Evolutionary conservation across 148 eudicot species (phyloP).

Genomic region (Salicornia ramosissima): DNA sequence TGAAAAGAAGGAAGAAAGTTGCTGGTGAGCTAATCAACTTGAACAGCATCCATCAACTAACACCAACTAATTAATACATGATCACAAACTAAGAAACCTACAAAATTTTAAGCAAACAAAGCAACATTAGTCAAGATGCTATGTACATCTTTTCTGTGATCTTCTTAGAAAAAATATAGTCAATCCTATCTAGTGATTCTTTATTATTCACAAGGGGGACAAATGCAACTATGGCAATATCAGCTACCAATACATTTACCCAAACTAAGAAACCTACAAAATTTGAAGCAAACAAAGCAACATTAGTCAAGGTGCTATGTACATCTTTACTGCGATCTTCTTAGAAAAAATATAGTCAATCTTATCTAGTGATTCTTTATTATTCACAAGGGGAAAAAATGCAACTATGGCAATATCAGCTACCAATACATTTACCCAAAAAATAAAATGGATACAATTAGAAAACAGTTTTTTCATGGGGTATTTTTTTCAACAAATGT

Average conservation of each 20-base stretch:
- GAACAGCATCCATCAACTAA: too few relatives aligned
- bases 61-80: too few relatives aligned
- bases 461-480: too few relatives aligned
- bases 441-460: too few relatives aligned
- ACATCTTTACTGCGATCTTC: not conserved
- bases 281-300: not conserved
- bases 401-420: too few relatives aligned
- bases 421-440: too few relatives aligned
- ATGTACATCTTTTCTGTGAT: not conserved
- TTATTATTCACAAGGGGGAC: not conserved
- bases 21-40: too few relatives aligned
- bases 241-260: not conserved
- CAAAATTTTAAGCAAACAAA: not conserved
- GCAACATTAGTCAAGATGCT: not conserved
- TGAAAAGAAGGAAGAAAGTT: too few relatives aligned
- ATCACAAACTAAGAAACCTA: too few relatives aligned
- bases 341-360: not conserved
- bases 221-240: slow-evolving; percentile 3
- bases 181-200: not conserved
- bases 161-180: not conserved
- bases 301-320: not conserved
- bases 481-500: too few relatives aligned
- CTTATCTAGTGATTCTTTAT: not conserved
- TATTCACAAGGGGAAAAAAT: not conserved
- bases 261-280: too few relatives aligned